Conservation (phyloP, 2,329 filamentous ascomycete species). For the Beauveria sp. region DNA sequence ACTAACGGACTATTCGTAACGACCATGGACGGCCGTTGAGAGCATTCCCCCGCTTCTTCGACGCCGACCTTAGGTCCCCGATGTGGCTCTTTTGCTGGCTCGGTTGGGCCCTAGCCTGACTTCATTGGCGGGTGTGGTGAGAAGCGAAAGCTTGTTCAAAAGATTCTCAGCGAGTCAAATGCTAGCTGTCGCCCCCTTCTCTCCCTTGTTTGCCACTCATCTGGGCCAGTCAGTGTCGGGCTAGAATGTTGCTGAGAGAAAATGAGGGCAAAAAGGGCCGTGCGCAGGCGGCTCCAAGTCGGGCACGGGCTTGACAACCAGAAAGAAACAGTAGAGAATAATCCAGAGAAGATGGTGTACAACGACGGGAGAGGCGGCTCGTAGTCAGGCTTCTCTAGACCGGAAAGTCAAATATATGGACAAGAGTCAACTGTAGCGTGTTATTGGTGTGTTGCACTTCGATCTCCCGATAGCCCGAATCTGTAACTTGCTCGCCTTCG, state of each 20-base stretch:
- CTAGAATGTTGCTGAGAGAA: neutral
- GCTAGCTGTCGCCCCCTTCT: neutral
- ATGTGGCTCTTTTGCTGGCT: neutral
- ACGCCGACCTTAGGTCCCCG: neutral
- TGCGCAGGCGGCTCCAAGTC: neutral
- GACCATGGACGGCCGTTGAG: neutral
- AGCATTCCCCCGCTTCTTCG: neutral
- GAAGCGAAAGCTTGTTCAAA: neutral
- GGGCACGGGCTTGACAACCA: constrained; percentile 1
- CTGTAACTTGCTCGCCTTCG: neutral
- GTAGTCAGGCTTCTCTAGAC: neutral
- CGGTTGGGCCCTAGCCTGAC: neutral
- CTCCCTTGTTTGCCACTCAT: neutral
- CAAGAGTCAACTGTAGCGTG: neutral
- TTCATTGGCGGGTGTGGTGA: neutral
- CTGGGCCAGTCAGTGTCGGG: neutral
- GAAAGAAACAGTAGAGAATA: neutral
- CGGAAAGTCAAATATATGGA: neutral
- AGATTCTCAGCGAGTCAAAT: neutral
- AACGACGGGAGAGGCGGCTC: neutral
- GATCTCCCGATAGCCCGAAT: constrained; percentile 4
- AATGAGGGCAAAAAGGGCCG: neutral
- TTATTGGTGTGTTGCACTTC: neutral
- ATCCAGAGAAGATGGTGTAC: neutral
- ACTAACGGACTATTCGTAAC: too few species aligned